Base-by-base conservation (phyloP, 345 rosid genomes). In the Euphorbia peplus region DNA sequence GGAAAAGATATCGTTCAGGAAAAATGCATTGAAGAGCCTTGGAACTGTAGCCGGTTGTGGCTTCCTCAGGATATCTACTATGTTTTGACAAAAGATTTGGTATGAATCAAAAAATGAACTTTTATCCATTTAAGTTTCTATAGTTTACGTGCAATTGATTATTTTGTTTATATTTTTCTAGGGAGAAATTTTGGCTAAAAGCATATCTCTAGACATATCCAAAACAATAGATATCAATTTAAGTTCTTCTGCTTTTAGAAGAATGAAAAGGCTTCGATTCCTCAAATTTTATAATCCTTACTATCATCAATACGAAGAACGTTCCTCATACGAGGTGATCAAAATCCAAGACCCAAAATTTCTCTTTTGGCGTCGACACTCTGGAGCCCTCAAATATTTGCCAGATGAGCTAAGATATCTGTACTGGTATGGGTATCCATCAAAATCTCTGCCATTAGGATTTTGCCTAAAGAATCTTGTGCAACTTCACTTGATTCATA, bases 11-110 rank as follows among this genome's bases (percentile, higher is more conserved):
- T 63, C 15, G 67, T 63, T 63, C n/a, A 22, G 5, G 8, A 25
- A 25, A 35, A 63, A 63, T 59, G 63, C 24, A 7, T 26, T 4
- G 47, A 46, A 28, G 22, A 44, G 50, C 67, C 39, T 42, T 12
- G 54, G 0, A 63, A 44, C 1, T 30, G 67, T 22, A 63, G 67
- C 35, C 25, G 67, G 37, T 63, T 63, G 67, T 63, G 67, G 67
- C 16, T 8, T 63, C 30, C 30, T 2, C 10, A 63, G 16, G 67
- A 63, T 14, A 47, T 46, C 39, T 22, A 0, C 21, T 0, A 25
- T 24, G 37, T 63, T 3, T n/a, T 63, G 53, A 59, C 44, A 59
- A 59, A 59, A 32, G 63, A 59, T 59, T 16, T 30, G 44, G 63
- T 59, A 32, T 30, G 32, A 30, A 25, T 21, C 63, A 32, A n/a